Conservation (phyloP, 345 rosid genomes). For the Lepidium didymum region DNA sequence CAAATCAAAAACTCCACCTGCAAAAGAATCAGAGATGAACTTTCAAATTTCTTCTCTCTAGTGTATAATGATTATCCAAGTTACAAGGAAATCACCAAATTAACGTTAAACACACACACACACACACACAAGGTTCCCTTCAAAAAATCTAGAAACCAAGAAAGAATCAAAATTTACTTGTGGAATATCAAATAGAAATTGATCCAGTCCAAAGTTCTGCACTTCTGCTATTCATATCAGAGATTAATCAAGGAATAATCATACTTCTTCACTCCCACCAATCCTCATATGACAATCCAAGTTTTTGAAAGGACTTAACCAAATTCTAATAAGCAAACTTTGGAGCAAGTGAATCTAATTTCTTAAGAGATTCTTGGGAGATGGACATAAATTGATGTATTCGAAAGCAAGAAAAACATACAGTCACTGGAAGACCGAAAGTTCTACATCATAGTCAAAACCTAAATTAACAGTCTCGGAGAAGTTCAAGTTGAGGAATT, state of each 20-base stretch:
- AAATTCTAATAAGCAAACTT: neutral
- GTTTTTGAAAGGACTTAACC: neutral
- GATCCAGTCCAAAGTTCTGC: neutral
- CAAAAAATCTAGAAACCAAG: neutral
- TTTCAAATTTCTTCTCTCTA: neutral
- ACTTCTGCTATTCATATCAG: neutral
- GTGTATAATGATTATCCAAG: neutral
- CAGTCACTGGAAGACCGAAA: neutral
- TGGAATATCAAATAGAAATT: neutral
- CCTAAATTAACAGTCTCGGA: neutral
- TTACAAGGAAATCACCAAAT: neutral
- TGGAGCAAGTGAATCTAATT: neutral
- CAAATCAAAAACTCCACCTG: slow-evolving; percentile 87
- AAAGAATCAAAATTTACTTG: no score
- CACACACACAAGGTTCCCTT: neutral
- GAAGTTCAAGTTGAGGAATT: neutral
- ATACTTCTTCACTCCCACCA: no score
- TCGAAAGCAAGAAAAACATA: neutral
- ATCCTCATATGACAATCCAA: no score
- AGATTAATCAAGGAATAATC: neutral
- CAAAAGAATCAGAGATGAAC: neutral
- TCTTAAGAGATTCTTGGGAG: neutral
- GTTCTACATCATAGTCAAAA: neutral
- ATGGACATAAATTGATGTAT: neutral
- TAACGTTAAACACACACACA: no score